These are phyloP conservation scores for Rhizomucor pusillus DNA, from an alignment of 371 early-diverging fungal species.

Conservation along the genomic window DNA sequence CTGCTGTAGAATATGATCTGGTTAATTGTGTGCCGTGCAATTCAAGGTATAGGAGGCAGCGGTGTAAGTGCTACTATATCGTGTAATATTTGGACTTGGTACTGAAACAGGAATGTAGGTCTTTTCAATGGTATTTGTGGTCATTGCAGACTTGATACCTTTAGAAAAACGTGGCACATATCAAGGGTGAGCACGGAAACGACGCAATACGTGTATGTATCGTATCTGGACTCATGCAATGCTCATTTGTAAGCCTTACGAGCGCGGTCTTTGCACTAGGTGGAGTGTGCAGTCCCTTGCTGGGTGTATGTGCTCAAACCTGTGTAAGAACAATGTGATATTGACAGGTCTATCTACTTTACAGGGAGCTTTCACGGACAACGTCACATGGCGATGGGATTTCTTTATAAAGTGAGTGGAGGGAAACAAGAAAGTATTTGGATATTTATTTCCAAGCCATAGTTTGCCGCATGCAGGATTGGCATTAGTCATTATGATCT, in stretches of 20 bases:
- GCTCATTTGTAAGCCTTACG: slow-evolving; percentile 13
- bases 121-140: slow-evolving; percentile 44
- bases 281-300: slow-evolving; percentile 38
- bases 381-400: slow-evolving; percentile 46
- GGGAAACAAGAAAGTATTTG: background rate
- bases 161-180: slow-evolving; percentile 56
- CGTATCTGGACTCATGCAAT: background rate
- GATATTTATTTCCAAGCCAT: background rate
- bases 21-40: slow-evolving; percentile 58
- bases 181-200: slow-evolving; percentile 32
- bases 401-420: slow-evolving; percentile 53
- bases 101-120: background rate
- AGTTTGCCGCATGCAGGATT: slow-evolving; percentile 48
- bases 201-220: background rate
- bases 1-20: slow-evolving; percentile 1
- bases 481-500: slow-evolving; percentile 30
- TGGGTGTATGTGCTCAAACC: slow-evolving; percentile 28
- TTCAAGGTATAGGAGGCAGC: slow-evolving; percentile 61
- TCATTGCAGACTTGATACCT: slow-evolving; percentile 60
- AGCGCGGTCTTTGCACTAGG: slow-evolving; percentile 48
- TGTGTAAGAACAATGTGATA: too few species aligned
- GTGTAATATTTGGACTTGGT: too few species aligned
- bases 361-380: slow-evolving; percentile 42
- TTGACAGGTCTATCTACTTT: background rate
- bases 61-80: slow-evolving; percentile 23